phyloP scores from a whole-genome alignment of 495 filamentous ascomycete genomes.

The Oidiodendron maius region DNA sequence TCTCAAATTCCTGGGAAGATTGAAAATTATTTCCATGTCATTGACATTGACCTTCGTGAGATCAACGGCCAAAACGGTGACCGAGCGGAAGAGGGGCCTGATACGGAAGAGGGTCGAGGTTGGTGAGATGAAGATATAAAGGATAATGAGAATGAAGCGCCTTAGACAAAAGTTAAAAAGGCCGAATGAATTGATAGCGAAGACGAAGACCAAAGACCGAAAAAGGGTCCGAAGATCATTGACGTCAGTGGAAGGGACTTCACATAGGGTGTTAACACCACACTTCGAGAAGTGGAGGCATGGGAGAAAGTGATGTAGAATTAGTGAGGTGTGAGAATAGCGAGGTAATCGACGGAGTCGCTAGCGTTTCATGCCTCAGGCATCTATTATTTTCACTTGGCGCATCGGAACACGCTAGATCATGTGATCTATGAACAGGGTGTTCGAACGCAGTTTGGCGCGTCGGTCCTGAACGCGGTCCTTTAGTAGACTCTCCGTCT shows the following conservation, averaged over 20 bases:
- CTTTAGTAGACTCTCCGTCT: constrained; percentile 3
- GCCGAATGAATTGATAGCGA: constrained; percentile 1
- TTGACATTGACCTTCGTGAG: constrained; percentile 6
- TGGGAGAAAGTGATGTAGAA: too few species aligned
- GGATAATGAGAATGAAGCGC: constrained; percentile 1
- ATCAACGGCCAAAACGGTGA: constrained; percentile 8
- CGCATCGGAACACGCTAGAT: too few species aligned
- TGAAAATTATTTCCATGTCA: constrained; percentile 10
- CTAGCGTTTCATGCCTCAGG: too few species aligned
- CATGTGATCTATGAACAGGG: constrained; percentile 9
- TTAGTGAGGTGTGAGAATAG: too few species aligned
- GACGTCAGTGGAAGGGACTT: neutral
- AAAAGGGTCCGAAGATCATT: neutral
- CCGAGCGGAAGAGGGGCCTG: constrained; percentile 7
- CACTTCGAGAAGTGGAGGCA: neutral
- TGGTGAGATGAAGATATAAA: constrained; percentile 6
- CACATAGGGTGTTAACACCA: neutral
- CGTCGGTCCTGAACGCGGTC: constrained; percentile 7
- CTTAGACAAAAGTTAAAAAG: neutral
- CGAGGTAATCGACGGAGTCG: too few species aligned
- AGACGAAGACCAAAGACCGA: constrained; percentile 3
- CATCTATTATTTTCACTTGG: too few species aligned
- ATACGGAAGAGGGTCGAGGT: constrained; percentile 4
- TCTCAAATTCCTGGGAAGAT: constrained; percentile 10
- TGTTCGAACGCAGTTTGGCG: constrained; percentile 9